These are phyloP conservation scores for Ophiostoma pallidulum DNA, from an alignment of 2,329 filamentous ascomycete species.

Conservation along the genomic window DNA sequence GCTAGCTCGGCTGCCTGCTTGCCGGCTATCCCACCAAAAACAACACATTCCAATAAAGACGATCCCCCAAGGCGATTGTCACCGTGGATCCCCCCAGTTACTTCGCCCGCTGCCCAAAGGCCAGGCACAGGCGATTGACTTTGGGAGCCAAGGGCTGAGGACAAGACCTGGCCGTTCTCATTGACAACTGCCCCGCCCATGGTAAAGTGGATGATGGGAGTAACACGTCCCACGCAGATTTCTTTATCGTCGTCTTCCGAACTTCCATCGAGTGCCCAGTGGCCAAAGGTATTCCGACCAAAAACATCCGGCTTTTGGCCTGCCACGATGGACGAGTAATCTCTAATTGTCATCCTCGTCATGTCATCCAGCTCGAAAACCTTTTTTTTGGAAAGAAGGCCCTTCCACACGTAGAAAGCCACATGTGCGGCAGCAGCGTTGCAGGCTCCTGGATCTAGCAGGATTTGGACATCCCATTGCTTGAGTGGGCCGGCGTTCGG, in stretches of 20 bases:
- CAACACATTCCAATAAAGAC: slow-evolving; percentile 90
- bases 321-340: slow-evolving; percentile 88
- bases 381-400: slow-evolving; percentile 97
- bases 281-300: slow-evolving; percentile 98
- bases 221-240: slow-evolving; percentile 70
- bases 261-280: slow-evolving; percentile 60
- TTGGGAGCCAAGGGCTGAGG: slow-evolving; percentile 34
- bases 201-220: slow-evolving; percentile 98
- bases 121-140: slow-evolving; percentile 88
- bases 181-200: slow-evolving; percentile 99
- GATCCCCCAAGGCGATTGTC: slow-evolving; percentile 97
- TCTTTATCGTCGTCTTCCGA: slow-evolving; percentile 65
- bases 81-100: slow-evolving; percentile 96
- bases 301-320: slow-evolving; percentile 95
- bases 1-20: slow-evolving; percentile 65
- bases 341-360: slow-evolving; percentile 79
- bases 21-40: slow-evolving; percentile 95
- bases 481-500: background rate
- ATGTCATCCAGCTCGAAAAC: slow-evolving; percentile 81
- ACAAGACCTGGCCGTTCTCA: slow-evolving; percentile 89
- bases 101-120: slow-evolving; percentile 90
- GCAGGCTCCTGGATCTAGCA: slow-evolving; percentile 97
- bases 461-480: slow-evolving; percentile 80
- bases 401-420: slow-evolving; percentile 94
- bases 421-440: slow-evolving; percentile 98